A percentile compares a stretch with the other conserved stretches of the same genome.
phyloP scores from a whole-genome alignment of 1,139 yeast genomes.

The Suhomyces chickasaworum region DNA sequence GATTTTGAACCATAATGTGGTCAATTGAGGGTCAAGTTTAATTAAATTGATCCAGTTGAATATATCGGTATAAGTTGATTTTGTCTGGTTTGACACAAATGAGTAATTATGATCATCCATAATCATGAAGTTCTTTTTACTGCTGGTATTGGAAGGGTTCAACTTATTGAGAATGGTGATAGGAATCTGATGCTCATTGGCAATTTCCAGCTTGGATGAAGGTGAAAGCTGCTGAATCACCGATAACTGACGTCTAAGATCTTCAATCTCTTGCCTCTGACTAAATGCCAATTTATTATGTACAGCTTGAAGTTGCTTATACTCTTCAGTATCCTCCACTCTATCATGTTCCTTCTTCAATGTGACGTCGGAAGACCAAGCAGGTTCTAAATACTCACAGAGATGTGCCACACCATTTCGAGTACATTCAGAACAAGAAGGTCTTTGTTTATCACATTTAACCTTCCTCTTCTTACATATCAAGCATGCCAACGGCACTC shows the following conservation, averaged over 20 bases:
- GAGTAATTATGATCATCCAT: constrained; percentile 21
- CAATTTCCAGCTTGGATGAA: constrained; percentile 1
- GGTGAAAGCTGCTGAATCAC: constrained; percentile 32
- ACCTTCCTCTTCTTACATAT: constrained; percentile 49
- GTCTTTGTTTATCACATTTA: constrained; percentile 47
- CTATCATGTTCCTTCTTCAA: constrained; percentile 8
- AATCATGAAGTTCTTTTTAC: constrained; percentile 24
- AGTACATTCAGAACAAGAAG: constrained; percentile 48
- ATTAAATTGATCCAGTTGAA: constrained; percentile 47
- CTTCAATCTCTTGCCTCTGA: constrained; percentile 41
- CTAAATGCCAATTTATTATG: constrained; percentile 26
- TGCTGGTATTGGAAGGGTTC: constrained; percentile 16
- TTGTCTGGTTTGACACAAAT: constrained; percentile 13
- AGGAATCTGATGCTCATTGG: constrained; percentile 6
- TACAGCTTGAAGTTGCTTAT: constrained; percentile 22
- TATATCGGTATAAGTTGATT: constrained; percentile 21
- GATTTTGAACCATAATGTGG: constrained; percentile 45
- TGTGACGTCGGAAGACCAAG: constrained; percentile 29
- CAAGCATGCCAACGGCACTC: constrained; percentile 47
- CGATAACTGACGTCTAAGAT: constrained; percentile 34
- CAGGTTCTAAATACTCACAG: constrained; percentile 47
- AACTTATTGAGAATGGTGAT: constrained; percentile 25
- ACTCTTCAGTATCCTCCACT: constrained; percentile 25
- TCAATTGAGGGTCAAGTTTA: constrained; percentile 44
- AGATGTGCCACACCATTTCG: constrained; percentile 46